Conservation (phyloP, 768 basidiomycete species). For the Naematelia aurantialba region DNA sequence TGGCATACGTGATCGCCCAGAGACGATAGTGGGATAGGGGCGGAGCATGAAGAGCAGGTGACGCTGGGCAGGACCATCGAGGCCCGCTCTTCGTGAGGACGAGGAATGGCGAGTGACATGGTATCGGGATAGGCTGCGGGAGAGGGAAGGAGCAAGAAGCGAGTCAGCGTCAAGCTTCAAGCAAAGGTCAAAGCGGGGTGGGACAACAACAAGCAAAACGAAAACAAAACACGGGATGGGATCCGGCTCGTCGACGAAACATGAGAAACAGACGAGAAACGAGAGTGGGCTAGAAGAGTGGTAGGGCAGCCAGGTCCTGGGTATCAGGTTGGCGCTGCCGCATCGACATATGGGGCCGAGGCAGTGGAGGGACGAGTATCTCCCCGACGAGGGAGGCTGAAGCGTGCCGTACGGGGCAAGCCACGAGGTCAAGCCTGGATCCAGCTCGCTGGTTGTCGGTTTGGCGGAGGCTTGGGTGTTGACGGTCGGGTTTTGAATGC, state of each 20-base stretch:
- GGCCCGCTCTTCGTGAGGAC: slow-evolving; percentile 51
- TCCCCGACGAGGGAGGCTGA: not conserved
- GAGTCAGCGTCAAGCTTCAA: not conserved
- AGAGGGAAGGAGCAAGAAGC: not conserved
- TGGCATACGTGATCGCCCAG: slow-evolving; percentile 76
- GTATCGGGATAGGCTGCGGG: not conserved
- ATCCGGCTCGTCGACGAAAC: not conserved
- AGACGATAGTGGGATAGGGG: slow-evolving; percentile 65
- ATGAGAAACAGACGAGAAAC: not conserved
- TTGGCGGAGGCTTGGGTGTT: not conserved
- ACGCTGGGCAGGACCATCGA: slow-evolving; percentile 76
- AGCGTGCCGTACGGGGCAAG: not conserved
- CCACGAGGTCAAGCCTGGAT: not conserved
- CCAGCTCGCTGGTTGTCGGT: not conserved
- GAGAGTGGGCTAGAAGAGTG: not conserved
- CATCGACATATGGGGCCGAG: not conserved
- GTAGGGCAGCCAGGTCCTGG: slow-evolving; percentile 1
- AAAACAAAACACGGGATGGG: not conserved
- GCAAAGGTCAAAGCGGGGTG: not conserved
- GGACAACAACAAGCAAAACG: not conserved
- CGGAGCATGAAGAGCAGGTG: slow-evolving; percentile 75
- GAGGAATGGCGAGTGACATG: slow-evolving; percentile 33
- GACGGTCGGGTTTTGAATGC: not conserved
- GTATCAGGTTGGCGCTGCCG: not conserved
- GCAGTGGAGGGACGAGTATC: not conserved